Evolutionary conservation across 441 rosid genomes (phyloP), one percentile per base, ranked within the genome.

Genomic region (Eruca vesicaria): DNA sequence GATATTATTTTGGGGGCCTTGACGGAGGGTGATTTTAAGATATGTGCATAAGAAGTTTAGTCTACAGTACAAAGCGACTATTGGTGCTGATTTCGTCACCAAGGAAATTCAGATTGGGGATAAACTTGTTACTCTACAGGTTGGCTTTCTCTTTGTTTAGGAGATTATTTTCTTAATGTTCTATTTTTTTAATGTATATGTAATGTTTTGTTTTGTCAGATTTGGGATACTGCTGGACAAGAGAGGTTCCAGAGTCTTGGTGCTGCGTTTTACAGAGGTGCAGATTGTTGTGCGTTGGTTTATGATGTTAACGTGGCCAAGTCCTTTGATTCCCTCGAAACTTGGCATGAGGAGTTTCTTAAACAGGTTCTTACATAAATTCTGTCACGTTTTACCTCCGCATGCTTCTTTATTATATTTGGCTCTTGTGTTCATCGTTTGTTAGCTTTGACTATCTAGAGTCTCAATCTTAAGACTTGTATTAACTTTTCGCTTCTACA

Each of bases 141-240:
- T 89, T 76, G 66, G 68, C 73, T 48, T 52, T 72, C 63, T 20
- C 10, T 16, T 58, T 20, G 18, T 57, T 63, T 31, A 2, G 36
- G 7, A 36, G n/a, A 31, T 23, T 56, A 14, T 15, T 41, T 63
- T 38, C 32, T 41, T 45, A 52, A 43, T 43, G 66, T 69, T 63
- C 56, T 9, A 1, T 12, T 14, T 23, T 10, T 71, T 35, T 35
- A 33, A n/a, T 43, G 18, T 43, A 45, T 45, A 20, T 16, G 7
- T 29, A 5, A 45, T 60, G 5, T 67, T 56, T 77, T 66, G 50
- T 36, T 56, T 64, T 71, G 18, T 82, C 7, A 94, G 99, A 90
- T 94, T 84, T 94, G 99, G 99, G 99, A 94, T 81, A 94, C 99
- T 2, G 99, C 99, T 48, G 98, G 98, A 56, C 99, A 92, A 84